Evolutionary conservation across 768 basidiomycete species (phyloP).

Genomic region (Kwoniella shandongensis): DNA sequence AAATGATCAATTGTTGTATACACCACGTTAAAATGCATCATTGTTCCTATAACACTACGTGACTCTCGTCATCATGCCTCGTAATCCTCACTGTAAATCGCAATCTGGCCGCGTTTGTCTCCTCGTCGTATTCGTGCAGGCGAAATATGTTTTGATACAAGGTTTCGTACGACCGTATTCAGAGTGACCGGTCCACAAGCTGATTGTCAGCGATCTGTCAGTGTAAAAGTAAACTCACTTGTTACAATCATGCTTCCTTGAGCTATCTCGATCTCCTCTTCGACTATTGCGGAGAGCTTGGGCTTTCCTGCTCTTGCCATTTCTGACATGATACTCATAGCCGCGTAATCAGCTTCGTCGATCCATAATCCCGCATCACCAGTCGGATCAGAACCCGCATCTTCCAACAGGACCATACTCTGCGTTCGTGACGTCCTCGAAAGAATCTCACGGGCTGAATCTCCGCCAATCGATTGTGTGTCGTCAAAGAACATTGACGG

Average conservation of each 20-base stretch:
- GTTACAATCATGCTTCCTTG: conserved; percentile 65
- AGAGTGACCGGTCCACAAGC: conserved; percentile 73
- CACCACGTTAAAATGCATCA: too few species aligned
- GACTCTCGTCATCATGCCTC: conserved; percentile 56
- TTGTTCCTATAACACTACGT: too few species aligned
- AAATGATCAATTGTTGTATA: conserved; percentile 4
- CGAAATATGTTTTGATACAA: conserved; percentile 64
- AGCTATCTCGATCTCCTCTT: conserved; percentile 65
- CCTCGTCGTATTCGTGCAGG: conserved; percentile 60
- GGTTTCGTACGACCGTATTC: conserved; percentile 68
- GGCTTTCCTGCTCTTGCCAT: conserved; percentile 68
- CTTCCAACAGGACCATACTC: conserved; percentile 48
- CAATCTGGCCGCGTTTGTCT: conserved; percentile 63
- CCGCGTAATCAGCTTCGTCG: conserved; percentile 62
- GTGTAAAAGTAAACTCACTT: conserved; percentile 59
- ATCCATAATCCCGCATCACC: conserved; percentile 53
- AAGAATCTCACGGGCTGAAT: conserved; percentile 29
- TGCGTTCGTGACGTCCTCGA: conserved; percentile 30
- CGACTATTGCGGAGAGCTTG: conserved; percentile 63
- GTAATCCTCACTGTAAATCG: conserved; percentile 69
- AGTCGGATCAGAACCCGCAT: conserved; percentile 15
- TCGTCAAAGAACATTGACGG: conserved; percentile 42
- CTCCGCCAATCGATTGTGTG: conserved; percentile 37
- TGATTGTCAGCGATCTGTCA: conserved; percentile 36
- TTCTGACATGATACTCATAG: conserved; percentile 65